These are phyloP conservation scores for Thelonectria blattea DNA, from an alignment of 2,329 filamentous ascomycete species.

Conservation along the genomic window DNA sequence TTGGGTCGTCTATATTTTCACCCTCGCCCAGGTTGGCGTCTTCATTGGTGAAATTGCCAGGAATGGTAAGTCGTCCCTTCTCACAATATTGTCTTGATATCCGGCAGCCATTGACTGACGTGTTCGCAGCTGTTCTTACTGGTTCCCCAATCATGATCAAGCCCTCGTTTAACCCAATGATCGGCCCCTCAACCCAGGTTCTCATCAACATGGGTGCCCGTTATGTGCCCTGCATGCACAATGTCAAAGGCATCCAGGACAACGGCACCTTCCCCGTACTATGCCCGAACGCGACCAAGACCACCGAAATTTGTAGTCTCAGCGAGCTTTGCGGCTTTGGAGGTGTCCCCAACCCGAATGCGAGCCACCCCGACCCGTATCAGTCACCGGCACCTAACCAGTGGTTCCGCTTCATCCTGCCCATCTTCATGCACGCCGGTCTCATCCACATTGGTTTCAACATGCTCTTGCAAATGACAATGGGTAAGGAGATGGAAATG, in stretches of 20 bases:
- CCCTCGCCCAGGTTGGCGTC: constrained; percentile 76
- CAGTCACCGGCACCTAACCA: constrained; percentile 77
- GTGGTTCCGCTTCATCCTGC: constrained; percentile 95
- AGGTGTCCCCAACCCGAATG: constrained; percentile 66
- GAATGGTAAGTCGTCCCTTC: constrained; percentile 66
- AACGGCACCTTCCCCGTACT: constrained; percentile 65
- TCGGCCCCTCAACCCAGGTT: constrained; percentile 87
- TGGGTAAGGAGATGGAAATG: constrained; percentile 91
- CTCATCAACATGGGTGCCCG: constrained; percentile 97
- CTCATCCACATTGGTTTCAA: constrained; percentile 97
- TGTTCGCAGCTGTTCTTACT: constrained; percentile 70
- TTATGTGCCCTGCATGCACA: constrained; percentile 95
- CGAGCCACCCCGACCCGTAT: constrained; percentile 51
- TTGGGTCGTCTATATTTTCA: constrained; percentile 83
- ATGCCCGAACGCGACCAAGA: constrained; percentile 83
- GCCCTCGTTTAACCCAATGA: constrained; percentile 94
- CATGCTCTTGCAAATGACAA: constrained; percentile 85
- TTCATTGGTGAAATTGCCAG: constrained; percentile 89
- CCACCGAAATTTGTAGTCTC: constrained; percentile 69
- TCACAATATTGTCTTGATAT: not conserved
- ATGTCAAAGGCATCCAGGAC: constrained; percentile 69
- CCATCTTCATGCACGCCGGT: constrained; percentile 94
- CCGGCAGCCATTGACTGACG: constrained; percentile 16
- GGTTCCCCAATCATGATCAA: constrained; percentile 79
- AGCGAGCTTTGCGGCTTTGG: constrained; percentile 84